Conservation (phyloP, 2,329 filamentous ascomycete species). For the Eutypa lata region DNA sequence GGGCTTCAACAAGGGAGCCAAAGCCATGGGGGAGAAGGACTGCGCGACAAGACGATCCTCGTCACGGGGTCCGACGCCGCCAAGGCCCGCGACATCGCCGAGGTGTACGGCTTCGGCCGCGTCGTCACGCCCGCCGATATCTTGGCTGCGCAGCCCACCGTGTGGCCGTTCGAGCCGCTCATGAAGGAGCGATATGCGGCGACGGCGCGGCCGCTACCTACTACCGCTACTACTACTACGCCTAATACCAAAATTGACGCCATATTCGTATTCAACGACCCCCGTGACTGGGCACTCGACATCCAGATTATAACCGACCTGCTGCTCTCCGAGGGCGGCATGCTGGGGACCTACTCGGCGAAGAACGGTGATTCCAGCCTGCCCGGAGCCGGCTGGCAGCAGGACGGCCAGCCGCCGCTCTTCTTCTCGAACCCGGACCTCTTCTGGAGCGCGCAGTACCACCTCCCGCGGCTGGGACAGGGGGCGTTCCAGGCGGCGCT, state of each 20-base stretch:
- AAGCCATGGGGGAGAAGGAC: too few species aligned
- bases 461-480: slow-evolving; percentile 83
- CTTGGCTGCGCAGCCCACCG: slow-evolving; percentile 64
- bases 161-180: slow-evolving; percentile 80
- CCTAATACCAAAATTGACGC: slow-evolving; percentile 88
- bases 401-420: slow-evolving; percentile 74
- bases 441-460: slow-evolving; percentile 83
- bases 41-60: slow-evolving; percentile 65
- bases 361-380: slow-evolving; percentile 65
- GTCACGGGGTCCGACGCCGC: slow-evolving; percentile 69
- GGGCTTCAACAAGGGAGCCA: too few species aligned
- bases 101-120: slow-evolving; percentile 73
- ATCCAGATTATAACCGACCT: slow-evolving; percentile 81
- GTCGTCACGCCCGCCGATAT: slow-evolving; percentile 88
- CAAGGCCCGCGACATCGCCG: slow-evolving; percentile 69
- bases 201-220: slow-evolving; percentile 57
- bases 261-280: slow-evolving; percentile 92
- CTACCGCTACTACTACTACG: slow-evolving; percentile 38
- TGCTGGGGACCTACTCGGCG: slow-evolving; percentile 73
- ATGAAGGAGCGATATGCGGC: slow-evolving; percentile 59
- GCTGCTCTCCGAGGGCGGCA: slow-evolving; percentile 73
- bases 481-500: slow-evolving; percentile 85
- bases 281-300: slow-evolving; percentile 92
- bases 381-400: slow-evolving; percentile 75
- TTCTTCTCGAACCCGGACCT: slow-evolving; percentile 92